Evolutionary conservation across 73 alveolate genomes (phyloP), one percentile per base, ranked within the genome.

Genomic region (Tetrahymena thermophila): DNA sequence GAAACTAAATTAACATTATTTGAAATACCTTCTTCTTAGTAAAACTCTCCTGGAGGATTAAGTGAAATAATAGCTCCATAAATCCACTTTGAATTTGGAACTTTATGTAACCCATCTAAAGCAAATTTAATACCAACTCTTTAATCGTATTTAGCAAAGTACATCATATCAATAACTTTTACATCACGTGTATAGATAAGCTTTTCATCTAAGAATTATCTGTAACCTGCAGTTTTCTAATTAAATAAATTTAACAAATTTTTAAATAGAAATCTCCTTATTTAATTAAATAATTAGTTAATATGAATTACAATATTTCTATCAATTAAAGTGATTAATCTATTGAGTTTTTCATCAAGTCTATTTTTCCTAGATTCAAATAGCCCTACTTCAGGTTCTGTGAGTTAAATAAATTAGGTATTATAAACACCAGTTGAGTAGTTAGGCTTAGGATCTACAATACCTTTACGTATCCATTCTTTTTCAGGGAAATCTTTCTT

Each of bases 71-170:
- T 38, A 38, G 93, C 96, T 9, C 56, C 89, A 89, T 85, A 93
- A 15, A 96, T 44, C 93, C 71, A 50, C 21, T 97, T 97, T 9
- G 96, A 35, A 25, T 71, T 71, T 55, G 97, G 98, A 35, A 71
- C 85, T 85, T 97, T 97, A 56, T 97, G 98, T 35, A 97, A 44
- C 10, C 96, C 95, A 35, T 97, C 98, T 38, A 97, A 96, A n/a
- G 98, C 98, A 34, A 96, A 96, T 95, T 98, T 96, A 56, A 98
- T 94, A 4, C 99, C 99, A 10, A 98, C 85, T 50, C 96, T 93
- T 6, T 97, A 93, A 57, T 95, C 93, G 44, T 98, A 98, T 85
- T 95, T 94, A 13, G 98, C 98, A 37, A 97, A 97, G 85, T 97
- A 96, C 56, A 94, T 94, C 98, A 97, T 96, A 95, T 97, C 99